Conservation (phyloP, 805 yeast species). For the Saccharomyces mikatae region DNA sequence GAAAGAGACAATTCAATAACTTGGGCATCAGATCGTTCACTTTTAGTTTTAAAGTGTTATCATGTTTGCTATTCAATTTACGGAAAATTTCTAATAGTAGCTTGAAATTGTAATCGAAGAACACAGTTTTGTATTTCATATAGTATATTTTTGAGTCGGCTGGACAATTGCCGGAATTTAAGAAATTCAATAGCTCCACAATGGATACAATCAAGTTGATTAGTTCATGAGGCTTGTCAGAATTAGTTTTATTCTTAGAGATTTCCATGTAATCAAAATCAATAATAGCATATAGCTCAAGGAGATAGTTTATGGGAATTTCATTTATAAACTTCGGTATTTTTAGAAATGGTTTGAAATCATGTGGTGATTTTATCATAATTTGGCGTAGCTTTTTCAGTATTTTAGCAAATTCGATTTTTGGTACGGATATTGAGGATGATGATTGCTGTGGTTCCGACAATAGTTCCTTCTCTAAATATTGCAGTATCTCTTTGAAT, state of each 20-base stretch:
- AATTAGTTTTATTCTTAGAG: constrained; percentile 11
- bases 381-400: constrained; percentile 13
- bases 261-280: constrained; percentile 14
- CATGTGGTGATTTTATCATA: constrained; percentile 21
- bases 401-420: constrained; percentile 12
- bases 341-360: constrained; percentile 26
- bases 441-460: background rate
- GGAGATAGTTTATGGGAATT: constrained; percentile 20
- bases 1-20: constrained; percentile 6
- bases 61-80: background rate
- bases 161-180: constrained; percentile 7
- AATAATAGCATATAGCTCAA: constrained; percentile 30
- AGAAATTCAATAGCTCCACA: constrained; percentile 9
- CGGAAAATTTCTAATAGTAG: constrained; percentile 5
- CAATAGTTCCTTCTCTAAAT: constrained; percentile 14
- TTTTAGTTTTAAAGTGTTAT: background rate
- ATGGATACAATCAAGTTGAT: background rate
- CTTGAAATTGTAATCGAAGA: constrained; percentile 21
- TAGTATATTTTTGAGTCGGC: constrained; percentile 15
- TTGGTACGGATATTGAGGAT: background rate
- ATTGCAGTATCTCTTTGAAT: constrained; percentile 10
- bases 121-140: constrained; percentile 23
- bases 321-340: constrained; percentile 22
- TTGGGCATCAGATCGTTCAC: constrained; percentile 3
- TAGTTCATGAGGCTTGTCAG: constrained; percentile 5